These are phyloP conservation scores for Sphaceloma murrayae DNA, from an alignment of 2,329 filamentous ascomycete genomes.

Conservation along the genomic window DNA sequence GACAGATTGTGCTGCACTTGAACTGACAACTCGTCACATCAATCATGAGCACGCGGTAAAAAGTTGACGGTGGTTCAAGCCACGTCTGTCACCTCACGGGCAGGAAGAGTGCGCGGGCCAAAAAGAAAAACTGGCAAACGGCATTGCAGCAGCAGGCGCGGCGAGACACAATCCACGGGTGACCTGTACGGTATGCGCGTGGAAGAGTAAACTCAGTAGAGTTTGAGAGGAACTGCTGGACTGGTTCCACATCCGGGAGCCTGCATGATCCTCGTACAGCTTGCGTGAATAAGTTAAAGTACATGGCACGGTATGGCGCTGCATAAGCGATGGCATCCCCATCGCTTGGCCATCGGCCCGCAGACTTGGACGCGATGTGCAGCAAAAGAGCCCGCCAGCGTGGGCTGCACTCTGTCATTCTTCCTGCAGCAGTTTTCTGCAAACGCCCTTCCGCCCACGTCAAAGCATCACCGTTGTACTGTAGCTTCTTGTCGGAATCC, in stretches of 20 bases:
- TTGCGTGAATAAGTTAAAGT: no score
- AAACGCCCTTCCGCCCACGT: slow-evolving; percentile 8
- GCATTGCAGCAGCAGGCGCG: not conserved
- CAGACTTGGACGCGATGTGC: slow-evolving; percentile 5
- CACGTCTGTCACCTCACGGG: not conserved
- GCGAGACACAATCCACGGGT: no score
- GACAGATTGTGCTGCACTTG: slow-evolving; percentile 1
- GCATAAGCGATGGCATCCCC: slow-evolving; percentile 9
- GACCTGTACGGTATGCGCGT: not conserved
- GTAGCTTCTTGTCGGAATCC: not conserved
- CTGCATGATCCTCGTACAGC: no score
- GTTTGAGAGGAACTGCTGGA: not conserved
- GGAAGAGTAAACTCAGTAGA: not conserved
- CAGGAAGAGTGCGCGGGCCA: no score
- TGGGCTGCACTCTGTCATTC: not conserved
- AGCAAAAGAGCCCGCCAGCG: slow-evolving; percentile 1
- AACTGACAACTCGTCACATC: no score
- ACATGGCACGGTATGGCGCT: no score
- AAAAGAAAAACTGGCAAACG: not conserved
- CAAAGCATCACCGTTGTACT: slow-evolving; percentile 14
- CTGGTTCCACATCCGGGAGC: not conserved
- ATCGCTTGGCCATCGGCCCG: slow-evolving; percentile 10
- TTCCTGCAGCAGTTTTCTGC: not conserved
- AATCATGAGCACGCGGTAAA: no score
- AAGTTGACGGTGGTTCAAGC: not conserved